phyloP scores from a whole-genome alignment of 441 rosid species.

The Euphorbia celastroides region DNA sequence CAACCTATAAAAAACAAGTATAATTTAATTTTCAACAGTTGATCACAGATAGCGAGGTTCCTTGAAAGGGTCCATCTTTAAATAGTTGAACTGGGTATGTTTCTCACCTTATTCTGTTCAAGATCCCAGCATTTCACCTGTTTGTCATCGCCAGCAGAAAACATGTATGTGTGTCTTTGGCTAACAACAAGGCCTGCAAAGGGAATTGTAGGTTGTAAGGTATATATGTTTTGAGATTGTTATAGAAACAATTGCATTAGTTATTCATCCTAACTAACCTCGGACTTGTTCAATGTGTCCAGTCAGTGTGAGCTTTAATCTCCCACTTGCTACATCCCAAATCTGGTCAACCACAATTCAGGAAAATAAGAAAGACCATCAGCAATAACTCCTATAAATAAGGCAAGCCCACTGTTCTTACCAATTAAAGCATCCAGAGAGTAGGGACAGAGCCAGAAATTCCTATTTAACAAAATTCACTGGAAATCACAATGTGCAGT shows the following conservation, averaged over 20 bases:
- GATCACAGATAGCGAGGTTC: slow-evolving; percentile 2
- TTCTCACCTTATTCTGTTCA: slow-evolving; percentile 90
- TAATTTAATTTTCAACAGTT: slow-evolving; percentile 14
- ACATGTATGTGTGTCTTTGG: slow-evolving; percentile 81
- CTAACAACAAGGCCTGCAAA: slow-evolving; percentile 91
- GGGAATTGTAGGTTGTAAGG: slow-evolving; percentile 2
- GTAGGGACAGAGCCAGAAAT: neutral
- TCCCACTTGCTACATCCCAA: slow-evolving; percentile 92
- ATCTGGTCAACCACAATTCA: slow-evolving; percentile 41
- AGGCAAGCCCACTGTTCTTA: no score
- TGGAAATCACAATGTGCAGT: neutral
- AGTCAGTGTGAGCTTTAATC: slow-evolving; percentile 80
- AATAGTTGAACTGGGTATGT: neutral
- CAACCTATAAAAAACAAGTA: slow-evolving; percentile 45
- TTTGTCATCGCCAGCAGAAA: slow-evolving; percentile 98
- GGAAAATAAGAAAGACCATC: neutral
- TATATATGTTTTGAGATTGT: slow-evolving; percentile 10
- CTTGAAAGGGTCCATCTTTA: neutral
- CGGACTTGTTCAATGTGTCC: slow-evolving; percentile 94
- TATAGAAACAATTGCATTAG: slow-evolving; percentile 7
- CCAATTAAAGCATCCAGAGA: neutral
- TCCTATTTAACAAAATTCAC: neutral
- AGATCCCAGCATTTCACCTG: slow-evolving; percentile 99
- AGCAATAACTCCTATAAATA: neutral
- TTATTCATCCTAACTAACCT: slow-evolving; percentile 46